These are phyloP conservation scores for Trichoderma sp. DNA, from an alignment of 2,329 filamentous ascomycete genomes.

Conservation along the genomic window DNA sequence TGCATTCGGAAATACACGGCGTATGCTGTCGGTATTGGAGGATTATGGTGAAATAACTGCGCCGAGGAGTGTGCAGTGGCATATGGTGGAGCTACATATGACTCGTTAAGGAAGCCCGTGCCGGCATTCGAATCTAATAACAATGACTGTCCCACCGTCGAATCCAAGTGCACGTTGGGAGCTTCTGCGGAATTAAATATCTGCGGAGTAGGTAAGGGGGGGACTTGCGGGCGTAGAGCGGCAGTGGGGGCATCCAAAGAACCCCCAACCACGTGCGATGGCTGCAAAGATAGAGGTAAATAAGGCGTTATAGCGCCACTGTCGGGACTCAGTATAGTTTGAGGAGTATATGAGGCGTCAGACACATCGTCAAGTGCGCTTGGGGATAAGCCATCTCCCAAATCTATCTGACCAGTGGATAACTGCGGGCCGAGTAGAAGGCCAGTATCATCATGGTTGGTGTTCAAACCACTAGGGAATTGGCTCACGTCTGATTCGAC, in stretches of 20 bases:
- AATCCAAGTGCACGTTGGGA: constrained; percentile 37
- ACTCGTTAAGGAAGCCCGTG: constrained; percentile 42
- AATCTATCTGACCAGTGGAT: constrained; percentile 25
- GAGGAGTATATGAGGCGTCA: constrained; percentile 33
- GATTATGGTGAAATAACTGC: constrained; percentile 35
- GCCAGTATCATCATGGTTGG: background rate
- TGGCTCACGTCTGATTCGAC: background rate
- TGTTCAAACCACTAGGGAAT: constrained; percentile 1
- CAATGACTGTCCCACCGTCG: constrained; percentile 46
- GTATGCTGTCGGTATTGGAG: constrained; percentile 42
- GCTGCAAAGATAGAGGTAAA: constrained; percentile 33
- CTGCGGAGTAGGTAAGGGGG: constrained; percentile 29
- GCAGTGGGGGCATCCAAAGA: constrained; percentile 30
- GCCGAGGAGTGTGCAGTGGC: constrained; percentile 33
- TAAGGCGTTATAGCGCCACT: constrained; percentile 32
- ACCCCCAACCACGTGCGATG: constrained; percentile 30
- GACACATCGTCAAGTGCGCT: constrained; percentile 35
- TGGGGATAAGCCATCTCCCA: constrained; percentile 32
- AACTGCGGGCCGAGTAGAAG: constrained; percentile 31
- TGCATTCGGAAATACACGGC: constrained; percentile 73
- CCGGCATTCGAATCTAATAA: constrained; percentile 46
- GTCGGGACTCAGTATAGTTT: constrained; percentile 35
- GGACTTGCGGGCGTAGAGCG: constrained; percentile 34
- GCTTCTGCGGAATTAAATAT: constrained; percentile 36
- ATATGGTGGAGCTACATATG: constrained; percentile 40